Conservation (phyloP, 2,329 filamentous ascomycete species). For the Acrocalymma vagum region DNA sequence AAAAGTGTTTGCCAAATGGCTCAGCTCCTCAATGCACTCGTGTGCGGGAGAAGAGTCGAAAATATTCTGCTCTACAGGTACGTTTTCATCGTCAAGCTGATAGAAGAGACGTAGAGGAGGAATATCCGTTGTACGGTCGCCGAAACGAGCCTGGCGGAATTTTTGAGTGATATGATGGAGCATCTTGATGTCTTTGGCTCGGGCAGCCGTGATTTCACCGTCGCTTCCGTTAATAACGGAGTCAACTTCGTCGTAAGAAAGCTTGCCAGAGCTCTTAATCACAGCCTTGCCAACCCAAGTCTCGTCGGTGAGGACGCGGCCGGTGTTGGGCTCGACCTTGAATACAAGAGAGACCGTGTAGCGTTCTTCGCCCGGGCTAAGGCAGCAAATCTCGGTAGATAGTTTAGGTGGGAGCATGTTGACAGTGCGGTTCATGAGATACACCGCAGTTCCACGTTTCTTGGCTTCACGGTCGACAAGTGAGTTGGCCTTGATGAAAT, state of each 20-base stretch:
- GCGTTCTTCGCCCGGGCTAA: constrained; percentile 86
- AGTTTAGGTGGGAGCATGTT: constrained; percentile 88
- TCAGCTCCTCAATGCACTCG: constrained; percentile 93
- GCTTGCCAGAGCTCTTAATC: constrained; percentile 87
- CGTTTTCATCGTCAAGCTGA: constrained; percentile 97
- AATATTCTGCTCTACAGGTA: constrained; percentile 94
- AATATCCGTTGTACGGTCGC: constrained; percentile 79
- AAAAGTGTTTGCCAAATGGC: constrained; percentile 90
- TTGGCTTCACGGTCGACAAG: constrained; percentile 96
- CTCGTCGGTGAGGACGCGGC: constrained; percentile 81
- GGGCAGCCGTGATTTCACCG: constrained; percentile 70
- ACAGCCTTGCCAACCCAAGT: constrained; percentile 94
- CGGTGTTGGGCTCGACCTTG: constrained; percentile 83
- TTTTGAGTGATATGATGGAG: constrained; percentile 85
- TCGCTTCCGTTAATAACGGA: constrained; percentile 75
- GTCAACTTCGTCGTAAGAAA: constrained; percentile 88
- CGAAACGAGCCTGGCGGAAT: constrained; percentile 88
- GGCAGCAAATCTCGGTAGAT: constrained; percentile 85
- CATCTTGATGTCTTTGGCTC: constrained; percentile 80
- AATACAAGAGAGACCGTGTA: constrained; percentile 94
- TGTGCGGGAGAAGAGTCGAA: constrained; percentile 90
- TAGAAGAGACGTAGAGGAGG: constrained; percentile 88
- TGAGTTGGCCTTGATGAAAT: constrained; percentile 96
- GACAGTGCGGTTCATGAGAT: constrained; percentile 89
- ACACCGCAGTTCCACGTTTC: constrained; percentile 96